Percentiles rank a stretch among this genome's conserved stretches.
Conservation (phyloP, 1,284 basidiomycete genomes). For the Apiotrichum brassicae region DNA sequence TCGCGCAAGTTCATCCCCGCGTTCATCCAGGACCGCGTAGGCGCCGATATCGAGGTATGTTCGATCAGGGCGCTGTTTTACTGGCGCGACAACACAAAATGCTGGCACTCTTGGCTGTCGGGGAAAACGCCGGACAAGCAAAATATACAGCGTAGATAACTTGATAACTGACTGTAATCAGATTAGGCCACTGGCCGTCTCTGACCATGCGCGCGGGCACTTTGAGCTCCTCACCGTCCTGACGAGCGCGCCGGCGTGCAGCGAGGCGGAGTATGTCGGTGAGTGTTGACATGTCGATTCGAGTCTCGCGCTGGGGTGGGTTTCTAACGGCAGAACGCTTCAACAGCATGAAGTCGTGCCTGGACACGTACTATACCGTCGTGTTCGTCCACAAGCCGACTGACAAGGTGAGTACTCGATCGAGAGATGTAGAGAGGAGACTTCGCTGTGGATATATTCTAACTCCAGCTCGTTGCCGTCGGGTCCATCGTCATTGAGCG, state of each 20-base stretch:
- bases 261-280: constrained; percentile 57
- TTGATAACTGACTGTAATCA: constrained; percentile 38
- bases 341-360: constrained; percentile 46
- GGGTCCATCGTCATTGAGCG: constrained; percentile 84
- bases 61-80: no score
- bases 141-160: no score
- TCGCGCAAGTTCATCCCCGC: constrained; percentile 28
- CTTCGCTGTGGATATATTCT: no score
- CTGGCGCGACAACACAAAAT: no score
- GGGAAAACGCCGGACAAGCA: background rate
- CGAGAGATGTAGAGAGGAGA: no score
- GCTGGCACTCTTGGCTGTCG: no score
- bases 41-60: constrained; percentile 28
- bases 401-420: constrained; percentile 53
- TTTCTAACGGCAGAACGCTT: constrained; percentile 53
- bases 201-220: constrained; percentile 77
- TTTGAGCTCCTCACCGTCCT: constrained; percentile 76
- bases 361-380: constrained; percentile 68
- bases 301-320: background rate
- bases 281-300: background rate
- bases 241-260: constrained; percentile 67
- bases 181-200: constrained; percentile 89
- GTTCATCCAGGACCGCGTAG: constrained; percentile 21
- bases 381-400: constrained; percentile 71
- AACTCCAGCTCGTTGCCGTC: constrained; percentile 68